phyloP scores from a whole-genome alignment of 1,139 yeast species.

The Yamadazyma dushanensis region DNA sequence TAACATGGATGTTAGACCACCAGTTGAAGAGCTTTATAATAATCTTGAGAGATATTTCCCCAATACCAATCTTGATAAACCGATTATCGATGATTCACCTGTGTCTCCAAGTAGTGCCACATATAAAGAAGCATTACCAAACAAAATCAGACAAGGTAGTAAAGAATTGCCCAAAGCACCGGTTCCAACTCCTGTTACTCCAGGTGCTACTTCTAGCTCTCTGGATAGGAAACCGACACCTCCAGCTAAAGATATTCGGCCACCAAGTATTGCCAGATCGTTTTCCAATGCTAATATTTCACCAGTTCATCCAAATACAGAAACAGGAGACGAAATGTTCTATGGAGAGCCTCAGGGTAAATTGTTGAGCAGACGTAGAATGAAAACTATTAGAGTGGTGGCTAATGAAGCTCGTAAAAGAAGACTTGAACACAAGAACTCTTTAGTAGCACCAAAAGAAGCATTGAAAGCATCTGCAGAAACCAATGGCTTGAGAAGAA shows the following conservation, averaged over 20 bases:
- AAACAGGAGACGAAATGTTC: slow-evolving; percentile 34
- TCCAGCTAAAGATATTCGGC: slow-evolving; percentile 6
- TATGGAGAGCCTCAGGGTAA: slow-evolving; percentile 32
- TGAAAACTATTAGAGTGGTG: slow-evolving; percentile 88
- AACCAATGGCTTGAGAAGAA: slow-evolving; percentile 51
- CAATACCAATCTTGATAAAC: slow-evolving; percentile 86
- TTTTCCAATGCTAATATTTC: slow-evolving; percentile 50
- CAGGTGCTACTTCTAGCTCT: no score
- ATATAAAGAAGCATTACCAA: neutral
- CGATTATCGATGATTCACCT: slow-evolving; percentile 82
- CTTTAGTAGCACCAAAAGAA: slow-evolving; percentile 6
- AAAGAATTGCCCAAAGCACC: neutral
- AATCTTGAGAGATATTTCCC: slow-evolving; percentile 93
- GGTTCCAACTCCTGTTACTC: no score
- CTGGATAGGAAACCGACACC: slow-evolving; percentile 1
- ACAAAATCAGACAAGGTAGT: neutral
- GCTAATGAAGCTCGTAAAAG: slow-evolving; percentile 81
- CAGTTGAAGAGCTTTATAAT: slow-evolving; percentile 89
- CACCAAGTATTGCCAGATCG: slow-evolving; percentile 45
- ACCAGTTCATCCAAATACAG: slow-evolving; percentile 30
- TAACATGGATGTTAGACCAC: slow-evolving; percentile 72
- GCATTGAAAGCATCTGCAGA: slow-evolving; percentile 10
- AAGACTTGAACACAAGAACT: slow-evolving; percentile 36
- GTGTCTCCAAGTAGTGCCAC: slow-evolving; percentile 42
- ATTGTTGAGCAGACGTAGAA: slow-evolving; percentile 36